These are phyloP conservation scores for Boletus sp. DNA, from an alignment of 1,284 basidiomycete species.

Conservation along the genomic window DNA sequence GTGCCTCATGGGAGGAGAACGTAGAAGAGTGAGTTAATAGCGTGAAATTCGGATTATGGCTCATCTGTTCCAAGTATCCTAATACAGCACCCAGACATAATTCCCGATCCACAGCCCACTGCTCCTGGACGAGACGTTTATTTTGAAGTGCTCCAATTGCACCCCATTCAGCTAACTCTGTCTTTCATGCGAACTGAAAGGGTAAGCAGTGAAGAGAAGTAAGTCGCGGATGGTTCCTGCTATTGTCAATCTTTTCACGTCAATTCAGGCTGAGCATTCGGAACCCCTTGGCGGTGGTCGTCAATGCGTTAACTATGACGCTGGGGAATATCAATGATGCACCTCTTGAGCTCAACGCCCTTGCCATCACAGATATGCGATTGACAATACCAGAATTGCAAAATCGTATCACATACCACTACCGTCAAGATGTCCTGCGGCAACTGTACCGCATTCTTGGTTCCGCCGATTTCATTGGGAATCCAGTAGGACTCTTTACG, in stretches of 20 bases:
- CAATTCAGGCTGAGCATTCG: constrained; percentile 68
- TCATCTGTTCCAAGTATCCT: constrained; percentile 57
- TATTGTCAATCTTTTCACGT: constrained; percentile 7
- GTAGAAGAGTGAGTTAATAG: constrained; percentile 63
- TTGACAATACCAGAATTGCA: constrained; percentile 84
- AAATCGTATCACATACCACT: constrained; percentile 87
- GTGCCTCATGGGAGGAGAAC: constrained; percentile 83
- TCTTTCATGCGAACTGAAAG: constrained; percentile 98
- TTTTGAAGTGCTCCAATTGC: constrained; percentile 96
- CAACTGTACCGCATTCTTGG: constrained; percentile 97
- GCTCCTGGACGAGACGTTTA: constrained; percentile 82
- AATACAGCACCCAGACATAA: constrained; percentile 72
- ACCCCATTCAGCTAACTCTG: constrained; percentile 89
- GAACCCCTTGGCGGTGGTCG: constrained; percentile 91
- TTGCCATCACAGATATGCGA: constrained; percentile 95
- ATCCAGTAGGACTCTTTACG: constrained; percentile 96
- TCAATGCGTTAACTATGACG: constrained; percentile 97
- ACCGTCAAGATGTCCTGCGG: constrained; percentile 89
- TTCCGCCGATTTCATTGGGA: constrained; percentile 92
- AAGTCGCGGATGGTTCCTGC: constrained; percentile 30
- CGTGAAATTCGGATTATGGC: background rate
- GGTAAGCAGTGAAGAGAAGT: constrained; percentile 93
- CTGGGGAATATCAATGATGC: constrained; percentile 98
- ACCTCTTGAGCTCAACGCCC: constrained; percentile 92
- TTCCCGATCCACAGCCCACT: constrained; percentile 74